Conservation (phyloP, 2,329 filamentous ascomycete species). For the Alternaria brassicae region DNA sequence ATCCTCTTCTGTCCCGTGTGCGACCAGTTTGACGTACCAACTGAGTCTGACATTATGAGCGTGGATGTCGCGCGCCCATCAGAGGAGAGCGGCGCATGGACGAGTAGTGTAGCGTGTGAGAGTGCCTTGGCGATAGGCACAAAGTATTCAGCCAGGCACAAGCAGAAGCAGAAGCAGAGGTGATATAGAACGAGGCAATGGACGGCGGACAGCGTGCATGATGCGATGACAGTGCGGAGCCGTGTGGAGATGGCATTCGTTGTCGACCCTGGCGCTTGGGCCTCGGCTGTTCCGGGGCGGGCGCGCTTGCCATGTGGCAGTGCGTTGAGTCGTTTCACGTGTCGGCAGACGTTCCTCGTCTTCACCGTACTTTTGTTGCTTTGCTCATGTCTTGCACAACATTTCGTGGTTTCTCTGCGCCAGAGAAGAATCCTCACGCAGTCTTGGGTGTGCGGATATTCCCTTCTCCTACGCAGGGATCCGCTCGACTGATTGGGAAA, state of each 20-base stretch:
- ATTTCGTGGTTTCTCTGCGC: not conserved
- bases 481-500: slow-evolving; percentile 6
- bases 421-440: too few species aligned
- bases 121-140: not conserved
- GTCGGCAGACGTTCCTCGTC: not conserved
- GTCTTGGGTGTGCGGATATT: not conserved
- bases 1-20: not conserved
- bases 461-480: not conserved
- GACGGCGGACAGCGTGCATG: slow-evolving; percentile 9
- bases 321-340: not conserved
- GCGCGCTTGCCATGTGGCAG: slow-evolving; percentile 19
- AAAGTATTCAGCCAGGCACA: slow-evolving; percentile 4
- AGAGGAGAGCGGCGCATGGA: slow-evolving; percentile 22
- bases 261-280: slow-evolving; percentile 15
- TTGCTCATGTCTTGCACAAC: not conserved
- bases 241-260: slow-evolving; percentile 17
- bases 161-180: slow-evolving; percentile 1
- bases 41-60: slow-evolving; percentile 51
- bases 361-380: not conserved
- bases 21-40: slow-evolving; percentile 43
- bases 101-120: not conserved
- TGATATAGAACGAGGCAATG: not conserved
- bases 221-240: slow-evolving; percentile 20
- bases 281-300: slow-evolving; percentile 12
- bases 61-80: slow-evolving; percentile 30